These are phyloP conservation scores for Suhomyces kilbournensis DNA, from an alignment of 805 yeast species.

Conservation along the genomic window DNA sequence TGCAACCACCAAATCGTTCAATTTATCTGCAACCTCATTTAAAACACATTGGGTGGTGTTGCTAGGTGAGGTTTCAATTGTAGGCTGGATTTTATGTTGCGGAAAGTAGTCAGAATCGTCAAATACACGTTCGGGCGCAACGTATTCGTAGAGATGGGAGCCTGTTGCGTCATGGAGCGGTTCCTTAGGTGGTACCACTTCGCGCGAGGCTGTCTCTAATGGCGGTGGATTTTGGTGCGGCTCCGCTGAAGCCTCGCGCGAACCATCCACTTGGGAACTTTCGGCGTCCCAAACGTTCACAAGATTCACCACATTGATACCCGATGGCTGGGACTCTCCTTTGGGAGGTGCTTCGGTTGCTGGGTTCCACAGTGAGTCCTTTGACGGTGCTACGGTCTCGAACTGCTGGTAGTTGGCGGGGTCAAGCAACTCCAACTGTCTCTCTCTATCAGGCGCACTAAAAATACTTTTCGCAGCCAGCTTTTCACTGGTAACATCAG, in stretches of 20 bases:
- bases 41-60: slow-evolving; percentile 2
- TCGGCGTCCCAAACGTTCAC: slow-evolving; percentile 27
- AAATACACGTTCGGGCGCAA: slow-evolving; percentile 30
- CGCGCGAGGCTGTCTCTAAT: too few species aligned
- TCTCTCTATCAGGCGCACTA: background rate
- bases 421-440: slow-evolving; percentile 19
- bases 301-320: slow-evolving; percentile 13
- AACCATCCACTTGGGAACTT: background rate
- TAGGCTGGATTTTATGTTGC: slow-evolving; percentile 18
- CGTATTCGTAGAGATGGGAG: background rate
- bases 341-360: slow-evolving; percentile 42
- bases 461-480: background rate
- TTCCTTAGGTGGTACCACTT: background rate
- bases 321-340: background rate
- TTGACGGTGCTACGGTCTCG: slow-evolving; percentile 8
- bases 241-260: too few species aligned
- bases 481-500: slow-evolving; percentile 12
- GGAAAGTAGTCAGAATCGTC: slow-evolving; percentile 30
- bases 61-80: background rate
- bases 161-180: slow-evolving; percentile 1
- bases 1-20: slow-evolving; percentile 9
- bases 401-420: slow-evolving; percentile 29
- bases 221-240: too few species aligned
- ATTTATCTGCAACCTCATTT: slow-evolving; percentile 9
- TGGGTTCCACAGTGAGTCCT: slow-evolving; percentile 43